Evolutionary conservation across 2,329 filamentous ascomycete genomes (phyloP).

Genomic region (Ophioceras dolichostomum): DNA sequence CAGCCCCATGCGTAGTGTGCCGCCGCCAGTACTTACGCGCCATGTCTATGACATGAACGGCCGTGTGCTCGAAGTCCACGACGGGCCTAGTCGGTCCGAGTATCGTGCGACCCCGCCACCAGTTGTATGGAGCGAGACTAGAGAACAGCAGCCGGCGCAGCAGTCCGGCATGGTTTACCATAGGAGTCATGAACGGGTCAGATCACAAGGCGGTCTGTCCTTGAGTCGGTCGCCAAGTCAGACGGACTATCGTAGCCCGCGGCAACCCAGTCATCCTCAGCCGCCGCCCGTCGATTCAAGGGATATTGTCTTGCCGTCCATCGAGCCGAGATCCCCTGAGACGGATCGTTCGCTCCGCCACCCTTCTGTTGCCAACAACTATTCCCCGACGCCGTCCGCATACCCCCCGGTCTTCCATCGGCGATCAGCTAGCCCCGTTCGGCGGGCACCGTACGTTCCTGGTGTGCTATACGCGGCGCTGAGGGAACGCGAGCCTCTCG

Average conservation of each 20-base stretch:
- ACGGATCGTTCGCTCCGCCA: slow-evolving; percentile 4
- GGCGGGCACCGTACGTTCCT: neutral
- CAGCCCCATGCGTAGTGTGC: too few relatives aligned
- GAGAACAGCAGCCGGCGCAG: too few relatives aligned
- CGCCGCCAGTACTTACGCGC: neutral
- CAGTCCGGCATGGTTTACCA: too few relatives aligned
- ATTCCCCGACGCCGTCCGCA: too few relatives aligned
- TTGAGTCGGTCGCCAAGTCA: too few relatives aligned
- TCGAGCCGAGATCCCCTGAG: slow-evolving; percentile 29
- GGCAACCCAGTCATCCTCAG: too few relatives aligned
- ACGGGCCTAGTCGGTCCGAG: neutral
- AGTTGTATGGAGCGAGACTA: too few relatives aligned
- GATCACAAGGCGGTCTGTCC: neutral
- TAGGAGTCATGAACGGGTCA: neutral
- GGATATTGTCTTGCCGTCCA: slow-evolving; percentile 32
- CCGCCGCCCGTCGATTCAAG: slow-evolving; percentile 15
- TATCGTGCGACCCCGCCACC: neutral
- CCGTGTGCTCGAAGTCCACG: neutral
- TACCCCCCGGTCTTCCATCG: neutral
- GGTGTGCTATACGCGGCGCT: neutral
- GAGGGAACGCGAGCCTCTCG: neutral
- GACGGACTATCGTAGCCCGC: too few relatives aligned
- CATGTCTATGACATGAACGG: neutral
- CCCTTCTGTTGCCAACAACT: too few relatives aligned
- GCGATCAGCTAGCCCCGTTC: neutral